Percentiles rank a stretch among this genome's conserved stretches.
phyloP scores from a whole-genome alignment of 1,284 basidiomycete species.

The Naganishia sp. region DNA sequence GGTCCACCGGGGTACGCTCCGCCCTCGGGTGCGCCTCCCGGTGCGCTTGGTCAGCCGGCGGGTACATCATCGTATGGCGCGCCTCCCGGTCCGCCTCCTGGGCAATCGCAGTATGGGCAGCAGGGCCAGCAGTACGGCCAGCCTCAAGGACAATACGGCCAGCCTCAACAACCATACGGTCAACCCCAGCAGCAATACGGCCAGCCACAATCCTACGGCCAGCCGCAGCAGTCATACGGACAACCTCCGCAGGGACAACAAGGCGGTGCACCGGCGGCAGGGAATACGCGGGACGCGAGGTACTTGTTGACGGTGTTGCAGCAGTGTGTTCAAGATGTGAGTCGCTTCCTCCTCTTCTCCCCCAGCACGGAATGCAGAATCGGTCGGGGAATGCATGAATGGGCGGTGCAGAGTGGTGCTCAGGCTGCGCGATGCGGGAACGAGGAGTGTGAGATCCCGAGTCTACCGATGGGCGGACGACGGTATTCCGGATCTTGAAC shows the following conservation, averaged over 20 bases:
- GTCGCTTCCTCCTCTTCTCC: constrained; percentile 27
- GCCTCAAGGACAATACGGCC: constrained; percentile 33
- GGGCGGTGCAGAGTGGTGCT: too few relatives aligned
- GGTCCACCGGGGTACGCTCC: constrained; percentile 14
- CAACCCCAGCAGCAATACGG: constrained; percentile 29
- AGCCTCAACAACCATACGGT: constrained; percentile 34
- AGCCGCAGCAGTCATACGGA: constrained; percentile 33
- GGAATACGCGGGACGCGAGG: constrained; percentile 38
- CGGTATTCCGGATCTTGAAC: too few relatives aligned
- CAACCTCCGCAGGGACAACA: constrained; percentile 36
- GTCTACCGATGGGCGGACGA: too few relatives aligned
- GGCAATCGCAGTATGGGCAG: constrained; percentile 19
- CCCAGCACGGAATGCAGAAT: too few relatives aligned
- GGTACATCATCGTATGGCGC: constrained; percentile 34
- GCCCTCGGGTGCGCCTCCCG: constrained; percentile 34
- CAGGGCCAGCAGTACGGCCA: constrained; percentile 35
- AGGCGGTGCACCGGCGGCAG: constrained; percentile 36
- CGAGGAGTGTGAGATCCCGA: too few relatives aligned
- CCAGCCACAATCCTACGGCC: constrained; percentile 22
- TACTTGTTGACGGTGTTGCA: constrained; percentile 43
- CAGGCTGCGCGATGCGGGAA: too few relatives aligned
- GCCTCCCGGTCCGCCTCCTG: constrained; percentile 38
- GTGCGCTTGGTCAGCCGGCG: constrained; percentile 35
- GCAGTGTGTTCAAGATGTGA: constrained; percentile 54
- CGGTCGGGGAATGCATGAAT: too few relatives aligned